Evolutionary conservation across 2,329 filamentous ascomycete genomes (phyloP).

Genomic region (Monosporascus sp.): DNA sequence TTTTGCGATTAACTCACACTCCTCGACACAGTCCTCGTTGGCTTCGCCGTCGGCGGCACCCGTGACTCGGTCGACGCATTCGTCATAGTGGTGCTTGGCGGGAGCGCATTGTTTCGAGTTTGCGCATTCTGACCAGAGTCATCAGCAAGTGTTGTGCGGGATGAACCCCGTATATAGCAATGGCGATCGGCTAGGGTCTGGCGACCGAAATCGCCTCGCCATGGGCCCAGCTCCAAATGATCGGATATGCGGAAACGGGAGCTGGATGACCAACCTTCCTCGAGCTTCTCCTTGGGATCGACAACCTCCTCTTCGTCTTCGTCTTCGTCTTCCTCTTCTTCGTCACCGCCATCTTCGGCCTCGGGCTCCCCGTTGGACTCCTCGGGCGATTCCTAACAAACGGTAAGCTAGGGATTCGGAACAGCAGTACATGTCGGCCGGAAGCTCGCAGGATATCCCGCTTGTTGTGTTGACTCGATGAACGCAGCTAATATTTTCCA

Average conservation of each 20-base stretch:
- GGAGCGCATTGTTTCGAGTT: slow-evolving; percentile 79
- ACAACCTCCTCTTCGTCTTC: slow-evolving; percentile 77
- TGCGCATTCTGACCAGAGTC: slow-evolving; percentile 68
- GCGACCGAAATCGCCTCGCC: no score
- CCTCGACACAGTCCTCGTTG: slow-evolving; percentile 94
- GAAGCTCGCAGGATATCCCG: no score
- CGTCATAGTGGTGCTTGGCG: slow-evolving; percentile 96
- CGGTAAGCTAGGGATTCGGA: no score
- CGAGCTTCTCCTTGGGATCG: slow-evolving; percentile 81
- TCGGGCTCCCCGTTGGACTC: slow-evolving; percentile 42
- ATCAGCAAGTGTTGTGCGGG: slow-evolving; percentile 8
- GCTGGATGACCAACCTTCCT: slow-evolving; percentile 70
- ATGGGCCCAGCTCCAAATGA: background rate
- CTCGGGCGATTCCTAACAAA: slow-evolving; percentile 35
- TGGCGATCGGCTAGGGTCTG: no score
- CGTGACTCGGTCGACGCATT: slow-evolving; percentile 93
- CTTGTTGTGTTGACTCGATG: no score
- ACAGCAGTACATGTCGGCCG: no score
- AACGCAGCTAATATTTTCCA: no score
- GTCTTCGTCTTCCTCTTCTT: slow-evolving; percentile 72
- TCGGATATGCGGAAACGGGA: background rate
- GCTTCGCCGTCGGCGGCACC: slow-evolving; percentile 61
- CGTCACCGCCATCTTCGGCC: slow-evolving; percentile 54
- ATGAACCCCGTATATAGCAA: background rate
- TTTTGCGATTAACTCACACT: slow-evolving; percentile 63